Evolutionary conservation across 345 rosid genomes (phyloP), one percentile per base, ranked within the genome.

Genomic region (Eucalyptus curtisii): DNA sequence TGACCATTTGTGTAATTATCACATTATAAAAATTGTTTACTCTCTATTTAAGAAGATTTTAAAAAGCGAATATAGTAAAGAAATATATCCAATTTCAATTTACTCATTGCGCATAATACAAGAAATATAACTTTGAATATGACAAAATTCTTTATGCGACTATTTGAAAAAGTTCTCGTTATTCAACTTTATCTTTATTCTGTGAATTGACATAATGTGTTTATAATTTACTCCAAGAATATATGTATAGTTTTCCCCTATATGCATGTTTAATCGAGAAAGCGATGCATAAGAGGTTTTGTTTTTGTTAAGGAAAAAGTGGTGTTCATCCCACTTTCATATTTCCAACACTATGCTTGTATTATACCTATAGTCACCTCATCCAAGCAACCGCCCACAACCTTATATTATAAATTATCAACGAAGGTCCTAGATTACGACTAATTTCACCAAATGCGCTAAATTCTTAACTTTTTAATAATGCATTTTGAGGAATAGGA

Each of bases 21-120:
- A 1, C 57, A 66, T n/a, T n/a, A 3, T 15, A 64, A 64, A n/a
- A n/a, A 14, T 14, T 11, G 8, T 14, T n/a, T 64, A 64, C 37
- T 64, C 15, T 13, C 19, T 7, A 64, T 64, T 64, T n/a, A 7
- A n/a, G 37, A 14, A n/a, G 37, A n/a, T 64, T 64, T 64, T 61
- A n/a, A 3, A 64, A 64, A n/a, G 3, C 8, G 2, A 13, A 13
- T 30, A 6, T n/a, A 13, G 37, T 64, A 61, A 13, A 64, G 19
- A 13, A 64, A 64, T 7, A 30, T 2, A 66, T 66, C 2, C 11
- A n/a, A 0, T 66, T 66, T 15, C 37, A 66, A 66, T 66, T 66
- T 66, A 15, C 5, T 66, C 2, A n/a, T 0, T 16, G 0, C 1
- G 40, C 20, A 66, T 31, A 15, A n/a, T 64, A 14, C 76, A 1